Evolutionary conservation across 208 protist genomes (phyloP).

Genomic region (Leishmania turanica): DNA sequence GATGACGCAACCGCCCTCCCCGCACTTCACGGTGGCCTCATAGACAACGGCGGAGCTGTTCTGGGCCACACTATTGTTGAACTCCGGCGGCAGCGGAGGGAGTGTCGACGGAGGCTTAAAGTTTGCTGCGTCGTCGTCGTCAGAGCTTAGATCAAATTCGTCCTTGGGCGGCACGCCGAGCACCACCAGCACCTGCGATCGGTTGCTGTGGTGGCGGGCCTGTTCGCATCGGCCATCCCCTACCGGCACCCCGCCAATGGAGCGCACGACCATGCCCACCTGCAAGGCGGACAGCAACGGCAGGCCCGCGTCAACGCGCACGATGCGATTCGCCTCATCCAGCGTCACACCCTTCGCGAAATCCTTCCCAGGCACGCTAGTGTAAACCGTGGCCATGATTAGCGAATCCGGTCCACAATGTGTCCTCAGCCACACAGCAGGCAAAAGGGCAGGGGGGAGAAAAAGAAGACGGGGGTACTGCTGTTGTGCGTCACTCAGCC

Average conservation of each 20-base stretch:
- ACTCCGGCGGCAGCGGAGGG: conserved; percentile 42
- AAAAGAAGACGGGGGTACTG: neutral
- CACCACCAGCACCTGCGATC: conserved; percentile 61
- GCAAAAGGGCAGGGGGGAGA: conserved; percentile 1
- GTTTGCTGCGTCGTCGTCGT: conserved; percentile 66
- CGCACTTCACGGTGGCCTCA: conserved; percentile 57
- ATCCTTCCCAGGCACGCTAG: conserved; percentile 54
- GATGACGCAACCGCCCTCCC: conserved; percentile 68
- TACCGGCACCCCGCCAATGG: conserved; percentile 73
- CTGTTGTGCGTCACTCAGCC: neutral
- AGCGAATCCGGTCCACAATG: neutral
- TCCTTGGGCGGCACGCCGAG: conserved; percentile 45
- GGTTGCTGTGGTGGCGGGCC: conserved; percentile 43
- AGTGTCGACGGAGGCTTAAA: conserved; percentile 50
- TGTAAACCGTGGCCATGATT: conserved; percentile 47
- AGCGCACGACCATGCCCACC: conserved; percentile 74
- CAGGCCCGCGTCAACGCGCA: conserved; percentile 41
- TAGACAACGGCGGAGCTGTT: conserved; percentile 66
- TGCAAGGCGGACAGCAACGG: conserved; percentile 43
- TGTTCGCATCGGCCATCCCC: conserved; percentile 55
- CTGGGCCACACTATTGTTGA: conserved; percentile 37
- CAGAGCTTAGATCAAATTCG: conserved; percentile 84
- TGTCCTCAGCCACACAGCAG: neutral
- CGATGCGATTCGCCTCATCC: conserved; percentile 50
- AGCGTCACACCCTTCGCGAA: conserved; percentile 61